Evolutionary conservation across 2,329 filamentous ascomycete species (phyloP).

Genomic region (Colletotrichum tabaci): DNA sequence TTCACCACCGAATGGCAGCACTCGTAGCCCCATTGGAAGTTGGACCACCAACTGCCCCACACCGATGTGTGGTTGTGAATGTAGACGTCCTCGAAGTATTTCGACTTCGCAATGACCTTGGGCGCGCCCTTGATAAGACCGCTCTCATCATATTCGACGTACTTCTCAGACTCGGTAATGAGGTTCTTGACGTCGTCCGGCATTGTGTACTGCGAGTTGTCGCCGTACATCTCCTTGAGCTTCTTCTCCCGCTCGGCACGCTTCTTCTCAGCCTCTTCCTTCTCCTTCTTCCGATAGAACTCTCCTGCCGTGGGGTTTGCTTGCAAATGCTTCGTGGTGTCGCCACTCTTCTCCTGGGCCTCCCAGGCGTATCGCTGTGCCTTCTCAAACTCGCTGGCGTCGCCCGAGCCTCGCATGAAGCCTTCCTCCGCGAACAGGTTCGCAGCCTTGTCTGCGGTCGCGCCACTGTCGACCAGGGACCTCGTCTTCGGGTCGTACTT

Average conservation of each 20-base stretch:
- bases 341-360: slow-evolving; percentile 84
- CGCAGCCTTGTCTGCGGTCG: slow-evolving; percentile 83
- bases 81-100: slow-evolving; percentile 90
- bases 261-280: slow-evolving; percentile 79
- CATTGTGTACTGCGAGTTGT: slow-evolving; percentile 65
- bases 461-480: slow-evolving; percentile 88
- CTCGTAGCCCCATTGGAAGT: slow-evolving; percentile 95
- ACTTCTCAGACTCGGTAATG: slow-evolving; percentile 86
- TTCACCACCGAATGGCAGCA: slow-evolving; percentile 96
- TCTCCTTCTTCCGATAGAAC: slow-evolving; percentile 84
- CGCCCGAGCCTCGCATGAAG: slow-evolving; percentile 89
- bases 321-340: slow-evolving; percentile 89
- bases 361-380: slow-evolving; percentile 97
- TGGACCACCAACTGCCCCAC: slow-evolving; percentile 98
- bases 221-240: slow-evolving; percentile 87
- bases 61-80: slow-evolving; percentile 93
- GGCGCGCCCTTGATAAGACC: slow-evolving; percentile 91
- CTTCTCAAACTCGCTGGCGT: slow-evolving; percentile 92
- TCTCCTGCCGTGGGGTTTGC: slow-evolving; percentile 97
- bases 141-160: slow-evolving; percentile 94
- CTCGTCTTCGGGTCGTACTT: slow-evolving; percentile 98
- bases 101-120: slow-evolving; percentile 84
- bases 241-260: slow-evolving; percentile 78
- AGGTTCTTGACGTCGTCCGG: slow-evolving; percentile 72
- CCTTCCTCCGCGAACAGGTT: slow-evolving; percentile 92